A percentile compares a stretch with the other conserved stretches of the same genome.
These are phyloP conservation scores for Citrus medica DNA, from an alignment of 345 rosid species.

Conservation along the genomic window DNA sequence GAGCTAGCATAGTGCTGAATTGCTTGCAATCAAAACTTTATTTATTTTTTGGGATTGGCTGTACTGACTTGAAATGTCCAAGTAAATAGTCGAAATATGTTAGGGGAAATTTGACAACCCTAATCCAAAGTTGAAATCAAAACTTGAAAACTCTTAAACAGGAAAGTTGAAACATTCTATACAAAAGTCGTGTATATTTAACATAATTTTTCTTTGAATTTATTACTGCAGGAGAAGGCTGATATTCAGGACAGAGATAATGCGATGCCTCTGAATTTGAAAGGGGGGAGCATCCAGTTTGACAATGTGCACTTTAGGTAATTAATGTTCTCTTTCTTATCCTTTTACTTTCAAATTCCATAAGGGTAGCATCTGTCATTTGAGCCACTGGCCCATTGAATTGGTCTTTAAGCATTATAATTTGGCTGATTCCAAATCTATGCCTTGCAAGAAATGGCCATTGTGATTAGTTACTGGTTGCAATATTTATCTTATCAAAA, in stretches of 20 bases:
- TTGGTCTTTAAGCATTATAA: constrained; percentile 3
- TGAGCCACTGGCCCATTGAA: not conserved
- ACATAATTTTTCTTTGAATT: constrained; percentile 20
- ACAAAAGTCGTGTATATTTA: not conserved
- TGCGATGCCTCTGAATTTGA: constrained; percentile 64
- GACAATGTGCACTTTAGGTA: constrained; percentile 91
- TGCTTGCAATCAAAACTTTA: not conserved
- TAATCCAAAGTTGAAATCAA: not conserved
- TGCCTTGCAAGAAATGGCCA: not conserved
- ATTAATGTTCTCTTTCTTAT: constrained; percentile 9
- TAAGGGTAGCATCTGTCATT: not conserved
- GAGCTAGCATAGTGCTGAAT: not conserved
- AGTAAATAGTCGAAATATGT: not conserved
- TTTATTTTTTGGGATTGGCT: not conserved
- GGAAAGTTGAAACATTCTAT: not conserved
- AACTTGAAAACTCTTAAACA: not conserved
- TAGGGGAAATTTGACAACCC: not conserved
- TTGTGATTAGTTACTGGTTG: not conserved
- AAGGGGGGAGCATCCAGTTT: constrained; percentile 84
- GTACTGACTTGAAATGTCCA: not conserved
- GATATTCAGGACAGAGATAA: constrained; percentile 66
- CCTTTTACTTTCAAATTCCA: constrained; percentile 7
- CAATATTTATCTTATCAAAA: not conserved
- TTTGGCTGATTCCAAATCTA: not conserved
- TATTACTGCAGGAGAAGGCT: constrained; percentile 67